Conservation (phyloP, 106 monocot genomes). For the Allium sativum region DNA sequence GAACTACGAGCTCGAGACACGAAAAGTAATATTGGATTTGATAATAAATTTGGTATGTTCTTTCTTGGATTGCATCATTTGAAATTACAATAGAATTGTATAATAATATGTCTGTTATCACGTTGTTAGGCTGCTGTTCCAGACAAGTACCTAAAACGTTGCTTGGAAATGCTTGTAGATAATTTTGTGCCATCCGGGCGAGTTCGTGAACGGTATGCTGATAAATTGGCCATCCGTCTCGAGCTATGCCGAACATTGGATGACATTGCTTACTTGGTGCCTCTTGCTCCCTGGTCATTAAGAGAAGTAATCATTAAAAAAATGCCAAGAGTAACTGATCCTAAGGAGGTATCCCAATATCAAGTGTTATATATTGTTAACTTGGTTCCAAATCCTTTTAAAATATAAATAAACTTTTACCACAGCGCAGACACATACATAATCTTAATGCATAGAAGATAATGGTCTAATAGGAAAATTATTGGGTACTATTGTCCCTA, state of each 20-base stretch:
- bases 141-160: constrained; percentile 42
- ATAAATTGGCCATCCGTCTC: constrained; percentile 35
- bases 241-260: constrained; percentile 29
- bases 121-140: constrained; percentile 44
- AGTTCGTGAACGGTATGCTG: constrained; percentile 12
- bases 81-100: background rate
- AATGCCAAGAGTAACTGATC: constrained; percentile 30
- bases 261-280: constrained; percentile 37
- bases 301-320: constrained; percentile 31
- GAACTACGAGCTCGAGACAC: constrained; percentile 35
- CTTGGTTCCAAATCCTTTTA: background rate
- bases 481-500: too few relatives aligned
- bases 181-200: constrained; percentile 38
- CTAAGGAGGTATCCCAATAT: constrained; percentile 23
- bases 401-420: too few relatives aligned
- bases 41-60: constrained; percentile 41
- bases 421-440: too few relatives aligned
- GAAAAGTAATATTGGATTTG: constrained; percentile 43
- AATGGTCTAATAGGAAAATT: too few relatives aligned
- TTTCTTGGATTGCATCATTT: background rate
- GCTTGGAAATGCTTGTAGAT: constrained; percentile 59
- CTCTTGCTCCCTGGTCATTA: constrained; percentile 49
- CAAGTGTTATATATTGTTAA: background rate
- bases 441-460: too few relatives aligned
- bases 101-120: background rate